Evolutionary conservation across 805 yeast genomes (phyloP).

Genomic region (Metschnikowia arizonensis): DNA sequence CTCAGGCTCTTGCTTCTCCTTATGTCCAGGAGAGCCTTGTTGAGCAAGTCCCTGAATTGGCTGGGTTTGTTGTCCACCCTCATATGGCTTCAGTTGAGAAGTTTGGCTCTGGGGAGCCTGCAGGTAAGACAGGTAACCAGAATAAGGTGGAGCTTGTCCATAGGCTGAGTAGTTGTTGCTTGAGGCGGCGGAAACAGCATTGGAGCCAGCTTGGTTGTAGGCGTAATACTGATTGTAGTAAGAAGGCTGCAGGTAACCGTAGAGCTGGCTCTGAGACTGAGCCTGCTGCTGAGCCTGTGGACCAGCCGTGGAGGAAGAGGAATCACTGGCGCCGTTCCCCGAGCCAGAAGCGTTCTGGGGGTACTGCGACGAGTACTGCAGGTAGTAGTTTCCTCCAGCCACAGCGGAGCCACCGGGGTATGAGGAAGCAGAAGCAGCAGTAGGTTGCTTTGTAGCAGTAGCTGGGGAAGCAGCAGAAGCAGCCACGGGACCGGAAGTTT

Average conservation of each 20-base stretch:
- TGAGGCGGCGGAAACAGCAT: constrained; percentile 5
- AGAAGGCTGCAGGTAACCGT: constrained; percentile 20
- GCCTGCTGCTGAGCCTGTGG: constrained; percentile 15
- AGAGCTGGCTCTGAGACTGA: constrained; percentile 16
- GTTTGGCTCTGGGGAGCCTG: constrained; percentile 13
- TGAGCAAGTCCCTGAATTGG: constrained; percentile 12
- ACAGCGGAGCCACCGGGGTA: constrained; percentile 9
- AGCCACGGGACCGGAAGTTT: constrained; percentile 7
- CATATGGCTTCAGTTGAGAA: constrained; percentile 15
- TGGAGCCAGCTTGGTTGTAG: constrained; percentile 32
- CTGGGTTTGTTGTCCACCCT: constrained; percentile 13
- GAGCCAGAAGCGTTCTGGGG: constrained; percentile 9
- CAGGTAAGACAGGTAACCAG: constrained; percentile 15
- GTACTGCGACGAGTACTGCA: constrained; percentile 18
- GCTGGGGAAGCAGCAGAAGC: constrained; percentile 6
- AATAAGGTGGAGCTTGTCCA: constrained; percentile 17
- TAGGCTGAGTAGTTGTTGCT: constrained; percentile 17
- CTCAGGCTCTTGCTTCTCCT: constrained; percentile 17
- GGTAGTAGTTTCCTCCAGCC: constrained; percentile 15
- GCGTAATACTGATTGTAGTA: constrained; percentile 43
- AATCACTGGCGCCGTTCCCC: constrained; percentile 7
- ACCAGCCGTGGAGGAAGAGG: constrained; percentile 9
- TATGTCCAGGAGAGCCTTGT: constrained; percentile 13
- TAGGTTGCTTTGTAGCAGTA: constrained; percentile 9
- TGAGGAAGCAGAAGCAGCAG: constrained; percentile 5